Evolutionary conservation across 1,284 basidiomycete genomes (phyloP), one percentile per base, ranked within the genome.

Genomic region (Ustilago xerochloae): DNA sequence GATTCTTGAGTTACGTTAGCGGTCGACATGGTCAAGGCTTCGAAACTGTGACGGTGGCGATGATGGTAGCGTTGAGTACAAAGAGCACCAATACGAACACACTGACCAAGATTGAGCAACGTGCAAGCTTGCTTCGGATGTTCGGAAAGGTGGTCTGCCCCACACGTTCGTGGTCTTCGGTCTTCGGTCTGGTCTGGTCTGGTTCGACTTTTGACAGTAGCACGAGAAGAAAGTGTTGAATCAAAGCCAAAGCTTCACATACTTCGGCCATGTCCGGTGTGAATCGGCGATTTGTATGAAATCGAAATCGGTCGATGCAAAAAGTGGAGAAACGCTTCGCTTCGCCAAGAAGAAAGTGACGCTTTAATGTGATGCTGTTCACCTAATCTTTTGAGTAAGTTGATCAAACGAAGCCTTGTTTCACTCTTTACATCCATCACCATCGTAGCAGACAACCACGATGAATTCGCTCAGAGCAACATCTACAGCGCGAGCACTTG

Each of bases 1-100:
- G 52, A 45, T 26, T 63, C 60, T 45, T 69, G 66, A 1, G 66
- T 63, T 20, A 63, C 60, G 26, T 29, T n/a, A 16, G 22, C 9
- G 35, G 20, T 16, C 29, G 46, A 47, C 49, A 62, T 63, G 32
- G 9, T 54, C 9, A 24, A 51, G n/a, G 15, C 20, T 36, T 35
- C 26, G 13, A 22, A 32, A 38, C n/a, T 20, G 35, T 30, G n/a
- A 6, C 18, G 35, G 18, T 18, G 29, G 35, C 20, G 33, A 13
- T 30, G 41, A 9, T 6, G 33, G 26, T 4, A 22, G 30, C 36
- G 32, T 12, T 52, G 61, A 20, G n/a, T n/a, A n/a, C n/a, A n/a
- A n/a, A n/a, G n/a, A n/a, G n/a, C n/a, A n/a, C n/a, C n/a, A n/a
- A n/a, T n/a, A n/a, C n/a, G n/a, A n/a, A n/a, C n/a, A n/a, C n/a